Evolutionary conservation across 768 basidiomycete genomes (phyloP), one percentile per base, ranked within the genome.

Genomic region (Cystofilobasidium bisporidii): DNA sequence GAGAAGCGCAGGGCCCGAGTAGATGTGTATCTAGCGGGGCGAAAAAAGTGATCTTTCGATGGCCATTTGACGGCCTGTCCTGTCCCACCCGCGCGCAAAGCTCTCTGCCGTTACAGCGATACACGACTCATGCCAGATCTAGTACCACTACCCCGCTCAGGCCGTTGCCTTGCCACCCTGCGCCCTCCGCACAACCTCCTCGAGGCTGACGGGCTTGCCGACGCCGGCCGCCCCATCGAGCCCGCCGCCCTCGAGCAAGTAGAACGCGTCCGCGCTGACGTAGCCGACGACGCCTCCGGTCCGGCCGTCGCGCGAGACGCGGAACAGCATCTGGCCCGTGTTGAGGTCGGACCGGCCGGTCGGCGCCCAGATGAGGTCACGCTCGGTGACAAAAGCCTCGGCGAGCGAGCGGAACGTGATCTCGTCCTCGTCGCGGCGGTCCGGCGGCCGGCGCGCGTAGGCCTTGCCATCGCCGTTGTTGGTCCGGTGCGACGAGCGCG

Each of bases 391-490:
- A 73, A 81, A 86, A 32, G 96, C 94, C 77, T 98, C 96, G 61
- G 92, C 93, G 65, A 98, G 87, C 8, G 88, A 83, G 22, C 87
- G 83, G 83, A 98, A 98, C 2, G 91, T 93, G 72, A 97, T 86
- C 74, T 96, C 93, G 11, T 60, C 65, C 24, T n/a, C 53, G 18
- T 53, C 59, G 11, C 67, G 70, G 58, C n/a, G 45, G 12, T 65
- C 53, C 5, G 63, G n/a, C n/a, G n/a, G 43, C 11, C 71, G 63
- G 12, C 70, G 57, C 61, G 64, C 53, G 10, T 69, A n/a, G 0
- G 78, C 74, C 32, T 73, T 71, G 69, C 73, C 70, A 26, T 72
- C 71, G 62, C 66, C 71, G 36, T 59, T 30, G 71, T 74, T 58
- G 60, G 69, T 50, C 89, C 89, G 36, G 85, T 86, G 53, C 81